These are phyloP conservation scores for Rhodotorula kratochvilovae DNA, from an alignment of 768 basidiomycete genomes.

Conservation along the genomic window DNA sequence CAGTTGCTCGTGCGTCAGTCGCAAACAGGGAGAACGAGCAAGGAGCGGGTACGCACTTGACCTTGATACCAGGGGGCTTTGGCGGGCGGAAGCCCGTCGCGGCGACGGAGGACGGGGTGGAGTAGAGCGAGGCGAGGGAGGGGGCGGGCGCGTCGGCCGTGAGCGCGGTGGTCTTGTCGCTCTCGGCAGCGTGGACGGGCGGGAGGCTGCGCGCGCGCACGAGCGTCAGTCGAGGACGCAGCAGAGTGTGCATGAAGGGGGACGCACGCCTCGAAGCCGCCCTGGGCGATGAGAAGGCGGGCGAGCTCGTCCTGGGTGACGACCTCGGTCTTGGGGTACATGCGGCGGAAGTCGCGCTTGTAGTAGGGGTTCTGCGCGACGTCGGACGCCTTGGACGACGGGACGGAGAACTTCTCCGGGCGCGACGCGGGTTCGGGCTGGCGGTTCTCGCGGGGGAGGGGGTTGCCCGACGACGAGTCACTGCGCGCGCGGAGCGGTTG, in stretches of 20 bases:
- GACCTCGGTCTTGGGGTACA: conserved; percentile 34
- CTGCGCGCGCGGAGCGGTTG: neutral
- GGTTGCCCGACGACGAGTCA: conserved; percentile 32
- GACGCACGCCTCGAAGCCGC: conserved; percentile 35
- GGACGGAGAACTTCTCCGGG: conserved; percentile 38
- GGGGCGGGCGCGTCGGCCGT: conserved; percentile 36
- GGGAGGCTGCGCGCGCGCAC: conserved; percentile 17
- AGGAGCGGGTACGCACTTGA: neutral
- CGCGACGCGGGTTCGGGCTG: conserved; percentile 37
- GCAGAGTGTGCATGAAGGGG: no score
- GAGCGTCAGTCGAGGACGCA: no score
- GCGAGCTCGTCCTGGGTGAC: conserved; percentile 39
- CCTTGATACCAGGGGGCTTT: conserved; percentile 33
- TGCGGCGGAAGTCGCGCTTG: conserved; percentile 35
- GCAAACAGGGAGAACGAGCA: neutral
- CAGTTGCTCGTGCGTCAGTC: neutral
- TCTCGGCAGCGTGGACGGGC: conserved; percentile 16
- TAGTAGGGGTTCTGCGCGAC: conserved; percentile 40
- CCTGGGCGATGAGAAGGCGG: conserved; percentile 35
- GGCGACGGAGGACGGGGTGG: conserved; percentile 2
- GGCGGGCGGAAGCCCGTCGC: conserved; percentile 29
- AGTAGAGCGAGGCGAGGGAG: conserved; percentile 36
- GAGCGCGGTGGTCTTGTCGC: conserved; percentile 25
- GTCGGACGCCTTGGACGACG: conserved; percentile 38
- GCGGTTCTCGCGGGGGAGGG: conserved; percentile 20